phyloP scores from a whole-genome alignment of 1,284 basidiomycete genomes.

The Marasmius oreades region DNA sequence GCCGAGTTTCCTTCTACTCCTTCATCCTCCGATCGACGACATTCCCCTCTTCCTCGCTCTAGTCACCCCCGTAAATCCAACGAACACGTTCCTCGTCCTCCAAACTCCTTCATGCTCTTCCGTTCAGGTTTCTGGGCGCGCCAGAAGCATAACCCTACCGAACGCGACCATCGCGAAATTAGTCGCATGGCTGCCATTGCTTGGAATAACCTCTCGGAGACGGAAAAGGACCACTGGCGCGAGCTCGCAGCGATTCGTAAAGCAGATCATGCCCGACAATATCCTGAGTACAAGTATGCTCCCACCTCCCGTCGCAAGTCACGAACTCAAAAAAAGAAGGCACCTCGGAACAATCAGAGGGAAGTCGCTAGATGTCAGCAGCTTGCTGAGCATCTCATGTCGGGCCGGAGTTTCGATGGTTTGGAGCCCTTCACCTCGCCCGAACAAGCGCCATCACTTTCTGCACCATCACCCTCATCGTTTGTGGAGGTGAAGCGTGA shows the following conservation, averaged over 20 bases:
- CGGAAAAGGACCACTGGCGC: conserved; percentile 43
- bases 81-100: conserved; percentile 65
- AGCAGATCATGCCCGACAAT: conserved; percentile 39
- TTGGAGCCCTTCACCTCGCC: neutral
- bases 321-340: conserved; percentile 27
- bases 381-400: conserved; percentile 39
- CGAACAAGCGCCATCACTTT: neutral
- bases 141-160: conserved; percentile 36
- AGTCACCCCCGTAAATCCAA: conserved; percentile 41
- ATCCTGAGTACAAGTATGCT: conserved; percentile 57
- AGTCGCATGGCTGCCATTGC: conserved; percentile 43
- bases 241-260: conserved; percentile 46
- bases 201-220: conserved; percentile 23
- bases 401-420: conserved; percentile 26
- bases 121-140: conserved; percentile 64
- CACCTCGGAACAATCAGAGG: conserved; percentile 24
- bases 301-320: conserved; percentile 31
- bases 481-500: neutral
- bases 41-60: conserved; percentile 13
- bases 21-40: conserved; percentile 8
- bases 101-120: conserved; percentile 84
- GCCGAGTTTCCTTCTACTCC: conserved; percentile 6
- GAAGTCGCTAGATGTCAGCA: conserved; percentile 38
- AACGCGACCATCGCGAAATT: conserved; percentile 48
- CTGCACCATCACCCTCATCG: neutral